Conservation (phyloP, 179 eudicot species). For the Beta lomatogona region DNA sequence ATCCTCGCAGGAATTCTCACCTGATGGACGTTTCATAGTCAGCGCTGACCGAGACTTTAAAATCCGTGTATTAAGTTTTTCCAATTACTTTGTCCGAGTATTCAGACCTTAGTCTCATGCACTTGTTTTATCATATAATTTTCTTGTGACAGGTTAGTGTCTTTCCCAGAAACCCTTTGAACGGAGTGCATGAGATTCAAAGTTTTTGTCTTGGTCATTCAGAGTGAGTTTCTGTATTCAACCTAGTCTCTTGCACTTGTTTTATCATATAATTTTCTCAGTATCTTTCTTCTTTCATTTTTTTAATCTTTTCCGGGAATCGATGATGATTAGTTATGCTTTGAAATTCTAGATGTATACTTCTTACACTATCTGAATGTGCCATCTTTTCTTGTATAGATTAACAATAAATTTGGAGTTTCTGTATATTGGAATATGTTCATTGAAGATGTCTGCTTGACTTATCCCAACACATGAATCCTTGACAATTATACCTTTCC, state of each 20-base stretch:
- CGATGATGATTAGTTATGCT: background rate
- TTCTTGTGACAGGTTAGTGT: constrained; percentile 65
- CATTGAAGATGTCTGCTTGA: background rate
- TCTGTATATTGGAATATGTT: background rate
- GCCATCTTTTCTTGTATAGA: background rate
- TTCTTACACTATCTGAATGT: constrained; percentile 1
- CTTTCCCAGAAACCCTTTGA: constrained; percentile 70
- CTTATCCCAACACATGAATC: background rate
- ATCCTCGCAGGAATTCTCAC: constrained; percentile 77
- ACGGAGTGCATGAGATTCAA: constrained; percentile 94
- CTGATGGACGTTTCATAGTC: constrained; percentile 75
- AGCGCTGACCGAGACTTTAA: constrained; percentile 97
- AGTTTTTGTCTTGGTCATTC: constrained; percentile 97
- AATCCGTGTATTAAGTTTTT: constrained; percentile 67
- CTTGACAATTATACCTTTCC: background rate
- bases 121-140: constrained; percentile 10
- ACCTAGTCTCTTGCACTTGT: no score
- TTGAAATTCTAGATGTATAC: background rate
- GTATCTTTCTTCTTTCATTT: constrained; percentile 12
- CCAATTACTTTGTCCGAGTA: constrained; percentile 4
- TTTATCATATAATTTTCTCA: no score
- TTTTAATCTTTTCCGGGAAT: background rate
- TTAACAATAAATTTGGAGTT: background rate
- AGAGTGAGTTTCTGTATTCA: constrained; percentile 75
- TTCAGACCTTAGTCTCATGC: background rate